Base-by-base conservation (phyloP, 169 alveolate species). In the Cryptosporidium viatorum region DNA sequence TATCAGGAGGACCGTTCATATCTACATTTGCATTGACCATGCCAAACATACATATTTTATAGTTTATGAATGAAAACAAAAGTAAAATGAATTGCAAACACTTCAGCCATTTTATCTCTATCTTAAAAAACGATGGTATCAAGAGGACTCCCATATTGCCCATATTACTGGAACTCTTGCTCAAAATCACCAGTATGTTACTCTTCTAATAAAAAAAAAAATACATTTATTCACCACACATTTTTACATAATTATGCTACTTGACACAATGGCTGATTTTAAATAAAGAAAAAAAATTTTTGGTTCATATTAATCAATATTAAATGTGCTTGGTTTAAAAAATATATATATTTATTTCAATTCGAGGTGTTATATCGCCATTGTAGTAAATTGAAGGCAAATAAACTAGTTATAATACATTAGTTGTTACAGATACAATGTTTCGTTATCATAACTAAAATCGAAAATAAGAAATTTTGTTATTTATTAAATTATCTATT, bases 1-100 rank as follows among this genome's bases (percentile, higher is more conserved):
- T 80, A 23, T 80, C 67, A 45, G 74, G 80, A 9, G 74, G 69
- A 39, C 80, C 89, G 21, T 59, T 43, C 75, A 65, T 60, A 65
- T 80, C n/a, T 43, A 48, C 26, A n/a, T 62, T 29, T 39, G 71
- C 43, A 65, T 65, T 29, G 16, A 12, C 71, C 43, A 31, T 26
- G 31, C 26, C 14, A 35, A 33, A 26, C 35, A 26, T 55, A 26
- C 35, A 55, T 23, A 55, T 23, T 55, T 55, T 37, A 35, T 33
- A 21, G 23, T 5, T 65, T n/a, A 14, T 10, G 50, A 31, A 35
- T 65, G 71, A 29, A 65, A 29, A n/a, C 48, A 65, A 9, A 65
- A 65, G 31, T 21, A 55, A 23, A 55, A 55, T 23, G 14, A 55
- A 55, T 26, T 3, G 14, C 14, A 55, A 55, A 21, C 18, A 65